phyloP scores from a whole-genome alignment of 108 stramenopile species.

The Chaetoceros muelleri region DNA sequence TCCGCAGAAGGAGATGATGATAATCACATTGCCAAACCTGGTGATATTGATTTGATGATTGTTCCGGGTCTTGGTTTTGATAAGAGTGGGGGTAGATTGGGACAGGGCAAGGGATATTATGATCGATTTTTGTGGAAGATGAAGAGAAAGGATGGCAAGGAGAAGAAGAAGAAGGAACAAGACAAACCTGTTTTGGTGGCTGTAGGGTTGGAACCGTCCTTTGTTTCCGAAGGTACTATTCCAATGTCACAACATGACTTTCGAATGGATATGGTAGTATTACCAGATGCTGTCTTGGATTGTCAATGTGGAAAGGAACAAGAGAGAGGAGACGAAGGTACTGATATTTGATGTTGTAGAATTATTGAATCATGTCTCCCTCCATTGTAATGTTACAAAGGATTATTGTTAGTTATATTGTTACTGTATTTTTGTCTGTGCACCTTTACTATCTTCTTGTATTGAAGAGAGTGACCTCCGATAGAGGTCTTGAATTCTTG shows the following conservation, averaged over 20 bases:
- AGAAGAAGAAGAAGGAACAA: constrained; percentile 1
- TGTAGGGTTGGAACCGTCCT: constrained; percentile 55
- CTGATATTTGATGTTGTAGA: too few species aligned
- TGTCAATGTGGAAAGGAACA: background rate
- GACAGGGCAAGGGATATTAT: constrained; percentile 89
- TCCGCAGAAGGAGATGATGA: constrained; percentile 12
- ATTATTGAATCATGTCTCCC: too few species aligned
- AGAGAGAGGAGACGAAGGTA: too few species aligned
- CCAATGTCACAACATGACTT: constrained; percentile 55
- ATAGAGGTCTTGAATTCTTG: too few species aligned
- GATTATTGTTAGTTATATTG: too few species aligned
- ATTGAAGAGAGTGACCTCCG: too few species aligned
- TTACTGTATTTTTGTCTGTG: too few species aligned
- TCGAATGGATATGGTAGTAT: constrained; percentile 56
- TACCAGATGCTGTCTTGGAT: constrained; percentile 25
- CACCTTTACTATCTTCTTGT: too few species aligned
- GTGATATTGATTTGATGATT: constrained; percentile 71
- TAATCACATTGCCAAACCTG: constrained; percentile 46
- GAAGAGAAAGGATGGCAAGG: constrained; percentile 8
- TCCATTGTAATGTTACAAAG: too few species aligned
- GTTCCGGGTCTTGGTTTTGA: constrained; percentile 86
- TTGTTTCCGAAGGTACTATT: constrained; percentile 23
- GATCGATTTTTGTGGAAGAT: constrained; percentile 80
- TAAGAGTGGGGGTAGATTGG: constrained; percentile 43
- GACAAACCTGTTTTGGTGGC: constrained; percentile 43